Evolutionary conservation across 2,329 filamentous ascomycete genomes (phyloP).

Genomic region (Aspergillus fischeri): DNA sequence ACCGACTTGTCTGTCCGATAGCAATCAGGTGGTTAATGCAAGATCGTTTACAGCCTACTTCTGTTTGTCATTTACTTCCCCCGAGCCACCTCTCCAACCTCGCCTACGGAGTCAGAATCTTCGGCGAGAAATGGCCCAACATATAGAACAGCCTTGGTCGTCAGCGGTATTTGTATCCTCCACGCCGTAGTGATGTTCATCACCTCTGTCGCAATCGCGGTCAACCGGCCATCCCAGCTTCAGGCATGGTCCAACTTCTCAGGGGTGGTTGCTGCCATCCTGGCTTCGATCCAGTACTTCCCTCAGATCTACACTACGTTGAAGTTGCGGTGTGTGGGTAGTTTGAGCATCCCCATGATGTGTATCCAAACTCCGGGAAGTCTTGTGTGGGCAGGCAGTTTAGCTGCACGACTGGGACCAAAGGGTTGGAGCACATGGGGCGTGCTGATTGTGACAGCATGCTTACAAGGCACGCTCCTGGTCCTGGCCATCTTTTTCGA

Average conservation of each 20-base stretch:
- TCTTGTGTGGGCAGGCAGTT: conserved; percentile 80
- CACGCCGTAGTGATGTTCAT: conserved; percentile 69
- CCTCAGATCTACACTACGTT: conserved; percentile 95
- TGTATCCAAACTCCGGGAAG: conserved; percentile 93
- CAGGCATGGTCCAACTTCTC: conserved; percentile 79
- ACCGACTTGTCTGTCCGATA: not conserved
- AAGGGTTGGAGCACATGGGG: conserved; percentile 95
- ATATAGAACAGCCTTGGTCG: conserved; percentile 73
- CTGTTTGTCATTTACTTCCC: conserved; percentile 96
- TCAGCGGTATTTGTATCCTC: conserved; percentile 67
- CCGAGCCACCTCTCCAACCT: conserved; percentile 51
- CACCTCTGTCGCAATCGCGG: conserved; percentile 61
- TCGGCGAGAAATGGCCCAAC: conserved; percentile 51
- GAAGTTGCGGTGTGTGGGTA: conserved; percentile 77
- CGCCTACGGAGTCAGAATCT: conserved; percentile 39
- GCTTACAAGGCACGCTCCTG: conserved; percentile 77
- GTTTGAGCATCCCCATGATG: conserved; percentile 96
- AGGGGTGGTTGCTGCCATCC: conserved; percentile 70
- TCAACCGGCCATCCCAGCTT: conserved; percentile 60
- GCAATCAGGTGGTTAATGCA: not conserved
- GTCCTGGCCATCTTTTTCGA: conserved; percentile 74
- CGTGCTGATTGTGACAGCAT: conserved; percentile 80
- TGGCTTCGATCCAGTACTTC: conserved; percentile 86
- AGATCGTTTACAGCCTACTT: conserved; percentile 60
- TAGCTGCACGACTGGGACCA: conserved; percentile 73